Percentiles rank a stretch among this genome's conserved stretches.
These are phyloP conservation scores for Fusarium cicatricum DNA, from an alignment of 2,329 filamentous ascomycete genomes.

Conservation along the genomic window DNA sequence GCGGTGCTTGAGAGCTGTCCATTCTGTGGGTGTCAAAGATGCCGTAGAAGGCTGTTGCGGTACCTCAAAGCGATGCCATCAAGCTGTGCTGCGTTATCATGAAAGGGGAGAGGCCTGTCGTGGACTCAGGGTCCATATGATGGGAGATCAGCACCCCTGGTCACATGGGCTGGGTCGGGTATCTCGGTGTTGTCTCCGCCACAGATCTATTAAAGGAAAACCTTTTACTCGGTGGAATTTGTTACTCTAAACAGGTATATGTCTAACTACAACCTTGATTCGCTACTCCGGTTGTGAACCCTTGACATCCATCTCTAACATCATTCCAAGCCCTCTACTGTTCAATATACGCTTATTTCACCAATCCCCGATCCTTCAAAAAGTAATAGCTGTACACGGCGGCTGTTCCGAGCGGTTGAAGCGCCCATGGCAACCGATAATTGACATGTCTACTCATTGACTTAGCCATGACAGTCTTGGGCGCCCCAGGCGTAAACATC, in stretches of 20 bases:
- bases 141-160: conserved; percentile 36
- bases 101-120: conserved; percentile 10
- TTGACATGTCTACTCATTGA: conserved; percentile 45
- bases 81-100: conserved; percentile 25
- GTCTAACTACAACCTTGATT: conserved; percentile 8
- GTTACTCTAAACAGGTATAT: conserved; percentile 10
- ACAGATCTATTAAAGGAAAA: neutral
- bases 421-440: conserved; percentile 41
- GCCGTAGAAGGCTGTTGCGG: neutral
- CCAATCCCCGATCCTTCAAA: conserved; percentile 25
- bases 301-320: neutral
- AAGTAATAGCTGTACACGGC: conserved; percentile 43
- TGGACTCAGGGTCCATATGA: conserved; percentile 24
- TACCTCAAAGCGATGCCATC: conserved; percentile 20
- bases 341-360: conserved; percentile 5
- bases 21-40: conserved; percentile 35
- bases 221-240: neutral
- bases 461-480: conserved; percentile 52
- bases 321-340: neutral
- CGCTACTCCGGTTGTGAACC: neutral
- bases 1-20: conserved; percentile 50
- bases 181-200: conserved; percentile 15
- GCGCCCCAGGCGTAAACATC: conserved; percentile 57
- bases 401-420: conserved; percentile 45
- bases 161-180: conserved; percentile 36